phyloP scores from a whole-genome alignment of 2,329 filamentous ascomycete species.

The Colletotrichum echinochloae region DNA sequence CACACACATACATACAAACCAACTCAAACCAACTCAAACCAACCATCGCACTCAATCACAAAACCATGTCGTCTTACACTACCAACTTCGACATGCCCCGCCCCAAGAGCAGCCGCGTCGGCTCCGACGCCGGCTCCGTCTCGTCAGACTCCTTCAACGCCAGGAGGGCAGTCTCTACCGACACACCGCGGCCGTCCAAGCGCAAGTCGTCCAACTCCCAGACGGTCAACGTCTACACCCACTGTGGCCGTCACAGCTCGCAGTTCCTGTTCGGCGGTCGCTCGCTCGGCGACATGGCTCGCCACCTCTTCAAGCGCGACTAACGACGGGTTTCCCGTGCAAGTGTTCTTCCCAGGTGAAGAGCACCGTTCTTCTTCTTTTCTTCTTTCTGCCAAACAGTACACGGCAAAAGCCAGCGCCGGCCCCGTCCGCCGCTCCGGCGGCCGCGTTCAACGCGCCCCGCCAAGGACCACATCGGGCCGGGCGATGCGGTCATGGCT shows the following conservation, averaged over 20 bases:
- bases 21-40: neutral
- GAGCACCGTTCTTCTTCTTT: neutral
- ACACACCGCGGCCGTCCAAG: slow-evolving; percentile 42
- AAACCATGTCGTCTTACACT: slow-evolving; percentile 23
- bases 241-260: slow-evolving; percentile 66
- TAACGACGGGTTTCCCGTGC: neutral
- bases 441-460: slow-evolving; percentile 24
- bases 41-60: neutral
- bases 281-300: slow-evolving; percentile 58
- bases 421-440: slow-evolving; percentile 7
- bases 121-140: slow-evolving; percentile 33
- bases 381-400: neutral
- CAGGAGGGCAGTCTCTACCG: slow-evolving; percentile 35
- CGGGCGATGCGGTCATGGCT: neutral
- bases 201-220: slow-evolving; percentile 51
- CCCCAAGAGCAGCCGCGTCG: slow-evolving; percentile 38
- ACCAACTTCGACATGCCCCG: slow-evolving; percentile 28
- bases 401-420: neutral
- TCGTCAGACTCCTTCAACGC: slow-evolving; percentile 42
- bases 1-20: neutral
- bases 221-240: slow-evolving; percentile 64
- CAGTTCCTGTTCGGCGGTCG: slow-evolving; percentile 65
- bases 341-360: neutral
- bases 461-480: slow-evolving; percentile 14
- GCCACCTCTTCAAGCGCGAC: slow-evolving; percentile 52